Conservation (phyloP, 2,329 filamentous ascomycete genomes). For the Tetracladium maxilliforme region DNA sequence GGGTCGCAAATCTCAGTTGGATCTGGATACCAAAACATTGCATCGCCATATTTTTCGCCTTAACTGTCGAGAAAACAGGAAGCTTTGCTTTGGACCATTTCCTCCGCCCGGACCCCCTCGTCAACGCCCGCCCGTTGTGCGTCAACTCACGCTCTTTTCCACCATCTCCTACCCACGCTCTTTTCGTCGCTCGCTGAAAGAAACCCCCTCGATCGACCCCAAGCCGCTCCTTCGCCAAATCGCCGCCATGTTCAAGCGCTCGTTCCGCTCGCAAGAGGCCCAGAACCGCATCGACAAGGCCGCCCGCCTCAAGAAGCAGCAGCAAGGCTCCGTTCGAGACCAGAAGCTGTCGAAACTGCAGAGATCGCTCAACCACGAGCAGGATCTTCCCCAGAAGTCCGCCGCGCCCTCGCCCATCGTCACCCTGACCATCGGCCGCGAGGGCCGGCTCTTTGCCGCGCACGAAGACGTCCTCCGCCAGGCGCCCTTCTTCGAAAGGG, state of each 20-base stretch:
- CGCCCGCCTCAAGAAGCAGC: conserved; percentile 70
- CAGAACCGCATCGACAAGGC: conserved; percentile 83
- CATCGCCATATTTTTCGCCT: no score
- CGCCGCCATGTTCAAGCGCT: conserved; percentile 78
- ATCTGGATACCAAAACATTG: no score
- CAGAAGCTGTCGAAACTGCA: conserved; percentile 75
- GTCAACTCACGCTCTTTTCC: conserved; percentile 1
- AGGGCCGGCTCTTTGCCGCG: conserved; percentile 83
- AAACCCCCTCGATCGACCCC: conserved; percentile 4
- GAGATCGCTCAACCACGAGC: conserved; percentile 55
- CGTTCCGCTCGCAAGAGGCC: conserved; percentile 72
- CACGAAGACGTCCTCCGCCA: conserved; percentile 84
- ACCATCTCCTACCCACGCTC: conserved; percentile 3
- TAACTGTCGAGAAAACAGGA: no score
- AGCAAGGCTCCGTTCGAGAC: conserved; percentile 62
- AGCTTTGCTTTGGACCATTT: no score
- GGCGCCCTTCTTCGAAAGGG: conserved; percentile 69
- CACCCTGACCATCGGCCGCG: conserved; percentile 70
- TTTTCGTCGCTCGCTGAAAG: conserved; percentile 6
- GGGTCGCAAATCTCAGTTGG: no score
- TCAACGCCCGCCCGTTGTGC: no score
- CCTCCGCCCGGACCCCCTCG: no score
- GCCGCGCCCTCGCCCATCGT: conserved; percentile 53
- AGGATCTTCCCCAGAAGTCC: conserved; percentile 30
- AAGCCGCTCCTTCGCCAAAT: conserved; percentile 1